phyloP scores from a whole-genome alignment of 495 filamentous ascomycete species.

The Daldinia concentrica region DNA sequence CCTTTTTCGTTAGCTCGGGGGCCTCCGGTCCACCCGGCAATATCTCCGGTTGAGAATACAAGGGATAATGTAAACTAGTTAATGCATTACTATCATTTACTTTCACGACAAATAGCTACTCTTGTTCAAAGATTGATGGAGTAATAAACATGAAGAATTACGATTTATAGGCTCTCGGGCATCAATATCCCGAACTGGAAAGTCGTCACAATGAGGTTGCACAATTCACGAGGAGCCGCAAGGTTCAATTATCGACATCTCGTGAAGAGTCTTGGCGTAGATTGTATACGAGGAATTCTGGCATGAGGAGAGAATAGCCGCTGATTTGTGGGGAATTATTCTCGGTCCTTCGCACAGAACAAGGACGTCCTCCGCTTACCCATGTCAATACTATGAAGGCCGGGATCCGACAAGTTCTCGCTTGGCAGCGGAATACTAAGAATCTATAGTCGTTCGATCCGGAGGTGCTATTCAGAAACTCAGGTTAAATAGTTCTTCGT shows the following conservation, averaged over 20 bases:
- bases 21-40: no score
- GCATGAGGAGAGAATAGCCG: slow-evolving; percentile 9
- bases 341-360: slow-evolving; percentile 8
- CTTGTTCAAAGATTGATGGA: neutral
- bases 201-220: neutral
- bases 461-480: neutral
- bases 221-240: neutral
- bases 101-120: neutral
- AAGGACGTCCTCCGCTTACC: slow-evolving; percentile 1
- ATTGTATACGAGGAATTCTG: slow-evolving; percentile 26
- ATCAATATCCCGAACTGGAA: neutral
- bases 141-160: neutral
- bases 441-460: neutral
- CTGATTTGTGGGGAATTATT: slow-evolving; percentile 9
- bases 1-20: no score
- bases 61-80: neutral
- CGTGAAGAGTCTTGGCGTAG: neutral
- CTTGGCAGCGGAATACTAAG: neutral
- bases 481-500: neutral
- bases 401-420: neutral
- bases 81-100: neutral
- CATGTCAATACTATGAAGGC: neutral
- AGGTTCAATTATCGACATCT: neutral
- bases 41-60: no score
- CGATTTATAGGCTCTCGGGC: neutral